phyloP scores from a whole-genome alignment of 2,329 filamentous ascomycete genomes.

The Claviceps sp. region DNA sequence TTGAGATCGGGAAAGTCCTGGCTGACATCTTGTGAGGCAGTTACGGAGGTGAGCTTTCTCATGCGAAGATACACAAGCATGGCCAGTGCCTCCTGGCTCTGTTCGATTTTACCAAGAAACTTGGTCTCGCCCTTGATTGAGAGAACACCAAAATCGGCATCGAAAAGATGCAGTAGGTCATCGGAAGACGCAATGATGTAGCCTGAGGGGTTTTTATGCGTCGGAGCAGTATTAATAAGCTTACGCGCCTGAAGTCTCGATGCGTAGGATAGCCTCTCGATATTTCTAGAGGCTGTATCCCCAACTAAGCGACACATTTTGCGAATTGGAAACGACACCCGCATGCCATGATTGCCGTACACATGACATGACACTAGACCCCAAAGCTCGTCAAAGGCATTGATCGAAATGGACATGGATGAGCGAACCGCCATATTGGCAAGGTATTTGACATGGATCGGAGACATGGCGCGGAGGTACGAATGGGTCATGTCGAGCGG shows the following conservation, averaged over 20 bases:
- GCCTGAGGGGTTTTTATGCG: conserved; percentile 68
- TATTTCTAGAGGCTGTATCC: conserved; percentile 74
- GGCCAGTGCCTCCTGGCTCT: conserved; percentile 71
- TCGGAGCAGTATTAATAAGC: conserved; percentile 73
- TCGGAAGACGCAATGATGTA: conserved; percentile 87
- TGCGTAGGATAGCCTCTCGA: conserved; percentile 76
- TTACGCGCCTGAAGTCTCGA: conserved; percentile 76
- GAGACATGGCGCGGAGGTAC: conserved; percentile 80
- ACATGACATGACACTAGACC: conserved; percentile 77
- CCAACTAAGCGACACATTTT: conserved; percentile 86
- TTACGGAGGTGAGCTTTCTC: conserved; percentile 58
- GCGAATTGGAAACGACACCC: conserved; percentile 81
- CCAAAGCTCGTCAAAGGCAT: conserved; percentile 75
- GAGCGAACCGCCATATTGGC: conserved; percentile 83
- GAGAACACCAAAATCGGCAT: conserved; percentile 74
- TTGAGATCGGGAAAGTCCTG: conserved; percentile 69
- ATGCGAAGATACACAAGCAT: conserved; percentile 76
- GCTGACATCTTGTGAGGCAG: conserved; percentile 62
- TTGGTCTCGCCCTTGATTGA: conserved; percentile 86
- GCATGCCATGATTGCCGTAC: conserved; percentile 66
- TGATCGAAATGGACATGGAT: conserved; percentile 90
- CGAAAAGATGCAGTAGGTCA: conserved; percentile 69
- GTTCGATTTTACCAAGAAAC: conserved; percentile 59
- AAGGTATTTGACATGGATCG: conserved; percentile 79
- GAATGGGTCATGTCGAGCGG: conserved; percentile 75